Base-by-base conservation (phyloP, 345 rosid genomes). In the Populus tremula region DNA sequence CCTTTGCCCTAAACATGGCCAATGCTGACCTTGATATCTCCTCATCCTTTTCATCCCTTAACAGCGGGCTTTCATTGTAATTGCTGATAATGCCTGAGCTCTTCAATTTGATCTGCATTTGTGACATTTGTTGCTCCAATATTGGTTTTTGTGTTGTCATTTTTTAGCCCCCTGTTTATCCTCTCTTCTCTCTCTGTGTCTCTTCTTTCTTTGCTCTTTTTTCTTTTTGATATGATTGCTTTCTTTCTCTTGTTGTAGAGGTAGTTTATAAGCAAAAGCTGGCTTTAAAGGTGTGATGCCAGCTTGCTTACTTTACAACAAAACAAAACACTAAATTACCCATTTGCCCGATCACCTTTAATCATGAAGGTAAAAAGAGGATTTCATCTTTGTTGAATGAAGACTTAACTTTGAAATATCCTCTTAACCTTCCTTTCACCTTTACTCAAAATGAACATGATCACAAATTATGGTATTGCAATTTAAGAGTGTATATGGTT, bases 11-110 rank as follows among this genome's bases (percentile, higher is more conserved):
- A 84, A 92, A 92, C 87, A 87, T 68, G 23, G 88, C 93, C 71
- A 93, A 76, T 31, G 98, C 92, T 10, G 96, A 90, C 38, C 86
- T 92, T 0, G 94, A 84, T 82, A 91, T 81, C 80, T 95, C 98
- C 21, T 95, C 94, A 17, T 91, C 90, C 41, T 49, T 87, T 27
- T 92, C 97, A 35, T 89, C 96, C 68, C 71, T 83, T 63, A 43
- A 18, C 0, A 66, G 17, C 0, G 91, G 90, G 59, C 89, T 88
- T 8, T 84, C 90, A 67, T 77, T 75, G 79, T 70, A 1, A 25
- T 10, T n/a, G 47, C 78, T 84, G 54, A 81, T 72, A 13, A 79
- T 72, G 14, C 89, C 88, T 0, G 90, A 78, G 84, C 86, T 87
- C 89, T 85, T 90, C 77, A 85, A 78, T 59, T 12, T 59, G 64